Evolutionary conservation across 805 yeast genomes (phyloP).

Genomic region (Starmerella sp.): DNA sequence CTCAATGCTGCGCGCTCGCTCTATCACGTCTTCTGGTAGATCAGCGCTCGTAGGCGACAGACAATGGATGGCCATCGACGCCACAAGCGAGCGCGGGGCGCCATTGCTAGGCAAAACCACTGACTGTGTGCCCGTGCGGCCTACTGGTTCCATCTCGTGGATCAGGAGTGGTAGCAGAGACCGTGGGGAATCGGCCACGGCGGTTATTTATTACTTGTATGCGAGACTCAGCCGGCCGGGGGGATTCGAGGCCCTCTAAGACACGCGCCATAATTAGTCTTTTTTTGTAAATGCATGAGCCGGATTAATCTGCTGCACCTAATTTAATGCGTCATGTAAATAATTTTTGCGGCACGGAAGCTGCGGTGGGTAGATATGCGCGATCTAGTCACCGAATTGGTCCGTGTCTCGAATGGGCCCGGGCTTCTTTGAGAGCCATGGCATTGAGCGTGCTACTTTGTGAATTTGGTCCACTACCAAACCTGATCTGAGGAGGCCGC

Average conservation of each 20-base stretch:
- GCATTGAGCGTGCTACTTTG: too few species aligned
- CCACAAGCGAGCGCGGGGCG: slow-evolving; percentile 1
- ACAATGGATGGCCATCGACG: slow-evolving; percentile 18
- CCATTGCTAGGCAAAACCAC: not conserved
- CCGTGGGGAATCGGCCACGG: not conserved
- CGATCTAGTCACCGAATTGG: too few species aligned
- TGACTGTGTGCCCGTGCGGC: not conserved
- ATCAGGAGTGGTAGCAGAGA: not conserved
- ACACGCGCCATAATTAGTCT: not conserved
- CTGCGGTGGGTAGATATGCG: not conserved
- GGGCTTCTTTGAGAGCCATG: too few species aligned
- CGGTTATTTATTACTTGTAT: not conserved
- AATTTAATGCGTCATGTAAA: not conserved
- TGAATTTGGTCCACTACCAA: too few species aligned
- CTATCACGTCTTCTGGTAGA: slow-evolving; percentile 11
- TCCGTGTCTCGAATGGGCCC: too few species aligned
- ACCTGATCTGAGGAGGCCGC: not conserved
- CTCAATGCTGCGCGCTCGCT: slow-evolving; percentile 15
- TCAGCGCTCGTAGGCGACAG: slow-evolving; percentile 16
- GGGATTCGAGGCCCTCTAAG: not conserved
- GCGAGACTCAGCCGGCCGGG: not conserved
- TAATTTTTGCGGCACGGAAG: not conserved
- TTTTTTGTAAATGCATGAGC: not conserved
- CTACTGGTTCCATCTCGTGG: not conserved
- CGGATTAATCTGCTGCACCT: slow-evolving; percentile 1